Conservation (phyloP, 257 asterid genomes). For the Nicotiana obtusifolia region DNA sequence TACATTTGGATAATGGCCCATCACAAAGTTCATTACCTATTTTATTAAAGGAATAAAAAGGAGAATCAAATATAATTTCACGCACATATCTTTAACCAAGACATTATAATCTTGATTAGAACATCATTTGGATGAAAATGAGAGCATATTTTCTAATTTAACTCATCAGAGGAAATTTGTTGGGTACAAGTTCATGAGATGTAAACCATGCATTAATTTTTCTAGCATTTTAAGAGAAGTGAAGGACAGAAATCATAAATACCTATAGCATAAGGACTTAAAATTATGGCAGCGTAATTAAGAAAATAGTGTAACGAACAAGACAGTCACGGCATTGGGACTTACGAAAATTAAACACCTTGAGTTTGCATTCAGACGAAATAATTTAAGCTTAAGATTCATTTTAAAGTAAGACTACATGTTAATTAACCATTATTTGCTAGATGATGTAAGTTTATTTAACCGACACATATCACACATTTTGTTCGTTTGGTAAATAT, state of each 20-base stretch:
- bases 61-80: neutral
- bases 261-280: too few species aligned
- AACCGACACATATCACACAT: neutral
- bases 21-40: slow-evolving; percentile 69
- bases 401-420: neutral
- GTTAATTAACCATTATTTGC: neutral
- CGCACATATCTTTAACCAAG: neutral
- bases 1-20: slow-evolving; percentile 47
- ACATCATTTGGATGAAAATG: neutral
- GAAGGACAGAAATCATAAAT: neutral
- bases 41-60: neutral
- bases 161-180: neutral
- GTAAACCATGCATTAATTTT: neutral
- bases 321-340: too few species aligned
- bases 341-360: too few species aligned
- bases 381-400: neutral
- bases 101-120: too few species aligned
- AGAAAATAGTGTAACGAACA: too few species aligned
- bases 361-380: too few species aligned
- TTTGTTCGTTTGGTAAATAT: neutral
- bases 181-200: neutral
- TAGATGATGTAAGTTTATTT: neutral
- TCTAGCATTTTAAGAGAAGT: neutral
- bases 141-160: neutral
- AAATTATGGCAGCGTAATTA: too few species aligned